Percentiles rank a stretch among this genome's conserved stretches.
Evolutionary conservation across 2,329 filamentous ascomycete species (phyloP).

Genomic region (Leptographium radiaticola): DNA sequence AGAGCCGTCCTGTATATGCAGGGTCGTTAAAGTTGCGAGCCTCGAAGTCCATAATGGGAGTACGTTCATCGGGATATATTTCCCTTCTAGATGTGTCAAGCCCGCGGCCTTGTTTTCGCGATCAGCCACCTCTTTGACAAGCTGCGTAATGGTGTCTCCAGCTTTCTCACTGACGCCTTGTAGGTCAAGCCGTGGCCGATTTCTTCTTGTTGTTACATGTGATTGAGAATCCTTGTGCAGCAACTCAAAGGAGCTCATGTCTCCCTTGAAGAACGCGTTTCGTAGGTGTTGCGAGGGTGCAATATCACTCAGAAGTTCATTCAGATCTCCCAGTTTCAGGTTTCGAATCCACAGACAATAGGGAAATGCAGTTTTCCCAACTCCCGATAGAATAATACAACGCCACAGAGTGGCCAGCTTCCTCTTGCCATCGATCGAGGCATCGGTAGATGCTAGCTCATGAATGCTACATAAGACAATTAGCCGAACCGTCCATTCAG

Average conservation of each 20-base stretch:
- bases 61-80: conserved; percentile 31
- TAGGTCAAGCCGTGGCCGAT: conserved; percentile 19
- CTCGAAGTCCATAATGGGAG: conserved; percentile 46
- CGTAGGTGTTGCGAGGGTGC: conserved; percentile 15
- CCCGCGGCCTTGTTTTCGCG: conserved; percentile 30
- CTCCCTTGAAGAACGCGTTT: conserved; percentile 25
- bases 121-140: conserved; percentile 24
- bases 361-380: conserved; percentile 49
- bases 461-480: conserved; percentile 24
- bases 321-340: conserved; percentile 49
- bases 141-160: conserved; percentile 42
- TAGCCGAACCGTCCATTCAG: neutral
- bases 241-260: conserved; percentile 23
- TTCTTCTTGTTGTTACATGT: conserved; percentile 9
- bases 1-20: conserved; percentile 49
- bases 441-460: conserved; percentile 29
- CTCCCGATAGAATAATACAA: conserved; percentile 52
- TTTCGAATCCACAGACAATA: conserved; percentile 56
- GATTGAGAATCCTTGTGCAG: conserved; percentile 8
- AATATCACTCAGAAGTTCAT: conserved; percentile 43
- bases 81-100: conserved; percentile 45
- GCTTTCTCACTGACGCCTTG: conserved; percentile 32
- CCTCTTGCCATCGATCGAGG: conserved; percentile 22
- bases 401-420: conserved; percentile 55
- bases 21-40: conserved; percentile 41